Conservation (phyloP, 2,329 filamentous ascomycete species). For the Clonostachys rhizophaga region DNA sequence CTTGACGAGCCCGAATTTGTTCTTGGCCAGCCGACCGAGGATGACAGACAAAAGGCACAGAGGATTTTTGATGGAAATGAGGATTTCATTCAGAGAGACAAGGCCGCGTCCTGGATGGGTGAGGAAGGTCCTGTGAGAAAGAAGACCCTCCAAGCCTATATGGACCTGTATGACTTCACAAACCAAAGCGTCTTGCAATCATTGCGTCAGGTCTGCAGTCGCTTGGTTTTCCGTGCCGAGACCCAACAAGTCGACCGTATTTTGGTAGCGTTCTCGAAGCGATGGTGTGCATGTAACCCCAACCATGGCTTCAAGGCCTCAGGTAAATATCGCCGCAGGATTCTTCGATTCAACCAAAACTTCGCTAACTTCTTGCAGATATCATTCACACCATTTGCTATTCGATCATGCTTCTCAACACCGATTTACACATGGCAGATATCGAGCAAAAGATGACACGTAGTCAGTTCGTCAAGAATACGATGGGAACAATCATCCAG, state of each 20-base stretch:
- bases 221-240: slow-evolving; percentile 81
- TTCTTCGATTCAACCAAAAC: not conserved
- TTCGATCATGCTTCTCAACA: slow-evolving; percentile 91
- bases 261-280: slow-evolving; percentile 78
- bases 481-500: slow-evolving; percentile 81
- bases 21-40: slow-evolving; percentile 55
- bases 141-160: slow-evolving; percentile 69
- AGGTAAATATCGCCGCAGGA: slow-evolving; percentile 48
- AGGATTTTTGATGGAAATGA: slow-evolving; percentile 84
- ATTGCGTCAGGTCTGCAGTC: slow-evolving; percentile 75
- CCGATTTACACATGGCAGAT: slow-evolving; percentile 90
- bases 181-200: slow-evolving; percentile 75
- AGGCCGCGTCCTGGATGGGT: slow-evolving; percentile 85
- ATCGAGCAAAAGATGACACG: slow-evolving; percentile 97
- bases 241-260: slow-evolving; percentile 97
- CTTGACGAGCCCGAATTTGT: slow-evolving; percentile 56
- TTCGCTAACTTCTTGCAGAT: slow-evolving; percentile 45
- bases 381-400: slow-evolving; percentile 97
- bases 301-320: slow-evolving; percentile 87
- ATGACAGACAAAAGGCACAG: slow-evolving; percentile 73
- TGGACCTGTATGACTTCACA: slow-evolving; percentile 85
- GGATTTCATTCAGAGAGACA: slow-evolving; percentile 71
- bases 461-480: slow-evolving; percentile 93
- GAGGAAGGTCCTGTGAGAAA: slow-evolving; percentile 60
- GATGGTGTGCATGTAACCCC: slow-evolving; percentile 93